phyloP scores from a whole-genome alignment of 2,329 filamentous ascomycete species.

The Drechslera avenae region DNA sequence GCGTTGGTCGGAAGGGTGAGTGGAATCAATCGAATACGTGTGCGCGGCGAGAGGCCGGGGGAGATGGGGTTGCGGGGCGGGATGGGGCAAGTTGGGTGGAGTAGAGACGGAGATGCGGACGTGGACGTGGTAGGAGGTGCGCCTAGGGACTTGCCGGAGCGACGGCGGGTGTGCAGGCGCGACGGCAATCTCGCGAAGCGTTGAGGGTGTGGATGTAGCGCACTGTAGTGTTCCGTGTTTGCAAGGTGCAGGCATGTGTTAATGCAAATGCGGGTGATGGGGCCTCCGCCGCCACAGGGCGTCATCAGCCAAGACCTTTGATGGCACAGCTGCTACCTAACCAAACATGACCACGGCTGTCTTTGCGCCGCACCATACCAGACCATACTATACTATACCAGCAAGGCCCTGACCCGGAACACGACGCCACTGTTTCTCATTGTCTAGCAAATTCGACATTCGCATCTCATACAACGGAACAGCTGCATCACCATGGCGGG shows the following conservation, averaged over 20 bases:
- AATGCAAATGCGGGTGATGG: constrained; percentile 13
- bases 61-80: neutral
- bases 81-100: neutral
- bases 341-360: constrained; percentile 4
- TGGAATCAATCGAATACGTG: constrained; percentile 10
- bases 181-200: neutral
- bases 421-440: neutral
- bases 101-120: too few relatives aligned
- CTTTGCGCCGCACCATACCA: constrained; percentile 1
- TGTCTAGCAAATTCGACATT: neutral
- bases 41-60: constrained; percentile 4
- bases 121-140: too few relatives aligned
- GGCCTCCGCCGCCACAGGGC: constrained; percentile 12
- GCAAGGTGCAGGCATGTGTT: constrained; percentile 9
- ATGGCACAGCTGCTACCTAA: constrained; percentile 17
- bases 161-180: neutral
- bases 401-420: neutral
- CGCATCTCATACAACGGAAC: neutral
- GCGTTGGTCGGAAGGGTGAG: too few relatives aligned
- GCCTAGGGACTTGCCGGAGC: neutral
- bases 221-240: constrained; percentile 3
- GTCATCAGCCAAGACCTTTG: constrained; percentile 18
- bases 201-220: neutral
- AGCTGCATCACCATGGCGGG: constrained; percentile 71
- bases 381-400: too few relatives aligned